These are phyloP conservation scores for Myxozyma nipponensis DNA, from an alignment of 805 yeast genomes.

Conservation along the genomic window DNA sequence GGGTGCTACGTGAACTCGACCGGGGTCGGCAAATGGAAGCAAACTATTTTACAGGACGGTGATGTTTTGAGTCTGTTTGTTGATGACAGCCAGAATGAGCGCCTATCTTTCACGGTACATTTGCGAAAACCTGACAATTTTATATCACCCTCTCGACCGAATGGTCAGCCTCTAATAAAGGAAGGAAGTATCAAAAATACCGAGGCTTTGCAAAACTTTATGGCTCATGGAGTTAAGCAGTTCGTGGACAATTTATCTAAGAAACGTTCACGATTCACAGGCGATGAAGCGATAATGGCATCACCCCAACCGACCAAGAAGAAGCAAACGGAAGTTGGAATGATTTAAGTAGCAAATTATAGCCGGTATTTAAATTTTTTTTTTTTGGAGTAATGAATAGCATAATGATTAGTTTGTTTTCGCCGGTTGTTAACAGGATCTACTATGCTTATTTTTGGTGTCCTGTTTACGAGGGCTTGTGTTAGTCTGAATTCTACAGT, in stretches of 20 bases:
- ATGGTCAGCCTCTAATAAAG: background rate
- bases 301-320: background rate
- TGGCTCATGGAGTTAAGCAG: background rate
- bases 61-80: conserved; percentile 17
- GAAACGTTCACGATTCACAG: background rate
- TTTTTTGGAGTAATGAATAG: background rate
- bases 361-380: background rate
- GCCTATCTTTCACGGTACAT: conserved; percentile 8
- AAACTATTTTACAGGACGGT: conserved; percentile 25
- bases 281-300: background rate
- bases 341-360: background rate
- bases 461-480: no score
- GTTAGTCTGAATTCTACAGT: no score
- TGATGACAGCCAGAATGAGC: conserved; percentile 5
- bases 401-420: background rate
- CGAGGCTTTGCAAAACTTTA: background rate
- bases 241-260: background rate
- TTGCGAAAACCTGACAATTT: conserved; percentile 10
- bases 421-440: no score
- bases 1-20: conserved; percentile 54
- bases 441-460: no score
- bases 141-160: background rate
- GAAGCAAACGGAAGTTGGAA: background rate
- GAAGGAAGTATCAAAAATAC: background rate
- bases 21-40: conserved; percentile 41